Conservation (phyloP, 2,329 filamentous ascomycete genomes). For the Sordariomycetes sp. region DNA sequence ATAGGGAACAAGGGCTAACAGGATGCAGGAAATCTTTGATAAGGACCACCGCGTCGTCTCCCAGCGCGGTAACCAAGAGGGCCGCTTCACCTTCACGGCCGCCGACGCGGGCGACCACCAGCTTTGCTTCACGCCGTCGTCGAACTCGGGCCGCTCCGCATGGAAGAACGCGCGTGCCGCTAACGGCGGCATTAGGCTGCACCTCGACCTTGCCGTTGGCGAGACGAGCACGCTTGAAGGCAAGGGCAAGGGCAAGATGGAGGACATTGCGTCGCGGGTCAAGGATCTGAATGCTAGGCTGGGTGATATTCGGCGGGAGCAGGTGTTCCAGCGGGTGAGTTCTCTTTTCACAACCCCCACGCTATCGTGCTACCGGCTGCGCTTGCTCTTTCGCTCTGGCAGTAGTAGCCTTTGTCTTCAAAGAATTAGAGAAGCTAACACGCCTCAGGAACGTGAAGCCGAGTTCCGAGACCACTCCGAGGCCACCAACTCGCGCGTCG, state of each 20-base stretch:
- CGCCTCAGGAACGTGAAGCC: conserved; percentile 73
- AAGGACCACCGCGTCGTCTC: conserved; percentile 93
- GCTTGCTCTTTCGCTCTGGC: no score
- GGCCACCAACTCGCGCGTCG: conserved; percentile 77
- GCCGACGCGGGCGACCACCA: conserved; percentile 91
- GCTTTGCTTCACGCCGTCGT: conserved; percentile 83
- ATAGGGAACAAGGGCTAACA: neutral
- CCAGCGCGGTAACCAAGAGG: conserved; percentile 61
- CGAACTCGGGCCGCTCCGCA: conserved; percentile 51
- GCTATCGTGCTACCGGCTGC: no score
- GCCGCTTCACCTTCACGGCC: conserved; percentile 91
- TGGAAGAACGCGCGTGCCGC: conserved; percentile 57
- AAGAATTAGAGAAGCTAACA: conserved; percentile 1
- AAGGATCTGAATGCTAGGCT: conserved; percentile 79
- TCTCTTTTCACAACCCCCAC: no score
- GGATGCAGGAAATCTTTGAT: conserved; percentile 73
- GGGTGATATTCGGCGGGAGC: conserved; percentile 81
- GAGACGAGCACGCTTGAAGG: conserved; percentile 90
- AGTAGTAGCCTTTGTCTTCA: no score
- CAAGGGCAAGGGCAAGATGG: conserved; percentile 83
- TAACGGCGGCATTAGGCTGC: conserved; percentile 70
- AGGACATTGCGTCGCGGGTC: conserved; percentile 78
- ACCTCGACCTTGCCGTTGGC: conserved; percentile 84
- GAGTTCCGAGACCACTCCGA: conserved; percentile 98
- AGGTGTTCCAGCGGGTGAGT: conserved; percentile 85